Evolutionary conservation across 805 yeast species (phyloP), one percentile per base, ranked within the genome.

Genomic region (Candida anglica): DNA sequence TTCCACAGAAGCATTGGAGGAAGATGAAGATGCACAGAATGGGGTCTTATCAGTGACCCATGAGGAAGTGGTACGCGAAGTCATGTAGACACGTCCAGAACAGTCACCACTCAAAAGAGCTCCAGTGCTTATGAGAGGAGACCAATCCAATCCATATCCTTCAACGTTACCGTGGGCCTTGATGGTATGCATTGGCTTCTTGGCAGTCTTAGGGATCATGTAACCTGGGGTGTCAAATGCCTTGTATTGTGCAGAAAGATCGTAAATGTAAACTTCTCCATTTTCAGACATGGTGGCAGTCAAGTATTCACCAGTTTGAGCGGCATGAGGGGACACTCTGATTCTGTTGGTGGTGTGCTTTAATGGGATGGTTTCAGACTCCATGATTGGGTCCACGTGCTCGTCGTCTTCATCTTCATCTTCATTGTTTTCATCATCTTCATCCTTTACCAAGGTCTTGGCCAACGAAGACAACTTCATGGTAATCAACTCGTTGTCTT

Each of bases 131-230:
- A 79, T 75, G 43, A 83, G 64, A 27, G 97, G 96, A 1, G 95
- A 86, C 98, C 98, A 93, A 60, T 91, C 98, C 28, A 93, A 59
- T 11, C 96, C 98, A 52, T 87, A 93, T 22, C 98, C 98, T 65
- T 93, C 98, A n/a, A 86, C 95, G 45, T 82, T 81, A 16, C 97
- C 97, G 56, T 93, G 98, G 43, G 65, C 72, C 51, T 76, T 76
- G 39, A 93, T 69, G 5, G 95, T 87, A 62, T 88, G 89, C 8
- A 79, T 53, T 14, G 98, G 96, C 56, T 80, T 76, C 54, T 83
- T 86, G 42, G 80, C 74, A 13, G 73, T 62, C 54, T 88, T 89
- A 32, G 94, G 84, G 43, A 91, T 77, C 47, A 74, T 69, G 48
- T 71, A 81, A 5, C 98, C 98, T 3, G 98, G 96, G 6, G 83